Percentiles rank a stretch among this genome's conserved stretches.
phyloP scores from a whole-genome alignment of 352 stramenopile species.

The Pythium guiyangense region DNA sequence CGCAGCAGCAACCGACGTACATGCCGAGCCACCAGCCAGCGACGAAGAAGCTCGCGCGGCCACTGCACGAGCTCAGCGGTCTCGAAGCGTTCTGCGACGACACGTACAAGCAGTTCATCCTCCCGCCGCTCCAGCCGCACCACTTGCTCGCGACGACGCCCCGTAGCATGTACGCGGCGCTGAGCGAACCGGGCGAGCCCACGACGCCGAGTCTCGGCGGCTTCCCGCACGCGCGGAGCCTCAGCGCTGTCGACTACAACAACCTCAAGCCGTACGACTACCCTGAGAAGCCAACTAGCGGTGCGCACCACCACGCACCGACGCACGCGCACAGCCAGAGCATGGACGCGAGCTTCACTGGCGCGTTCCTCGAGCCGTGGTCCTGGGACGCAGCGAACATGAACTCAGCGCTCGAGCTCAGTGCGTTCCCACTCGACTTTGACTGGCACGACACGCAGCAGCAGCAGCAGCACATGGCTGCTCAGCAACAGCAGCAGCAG shows the following conservation, averaged over 20 bases:
- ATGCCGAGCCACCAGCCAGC: conserved; percentile 41
- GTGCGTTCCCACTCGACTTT: conserved; percentile 39
- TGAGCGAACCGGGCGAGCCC: conserved; percentile 12
- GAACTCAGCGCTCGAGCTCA: conserved; percentile 38
- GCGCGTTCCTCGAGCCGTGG: conserved; percentile 61
- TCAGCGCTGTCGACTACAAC: conserved; percentile 8
- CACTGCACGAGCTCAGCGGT: conserved; percentile 21
- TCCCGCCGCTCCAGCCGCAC: conserved; percentile 41
- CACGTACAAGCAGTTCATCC: conserved; percentile 37
- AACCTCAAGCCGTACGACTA: conserved; percentile 36
- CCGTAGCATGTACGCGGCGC: conserved; percentile 8
- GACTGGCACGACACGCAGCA: conserved; percentile 40
- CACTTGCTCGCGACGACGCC: conserved; percentile 32
- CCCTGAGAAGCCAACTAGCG: background rate
- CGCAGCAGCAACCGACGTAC: conserved; percentile 17
- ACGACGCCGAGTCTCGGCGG: conserved; percentile 16
- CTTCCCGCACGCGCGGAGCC: conserved; percentile 25
- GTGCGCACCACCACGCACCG: conserved; percentile 6
- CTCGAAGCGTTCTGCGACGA: conserved; percentile 55
- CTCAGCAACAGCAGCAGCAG: conserved; percentile 9
- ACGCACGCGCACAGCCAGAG: conserved; percentile 8
- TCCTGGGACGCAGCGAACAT: conserved; percentile 44
- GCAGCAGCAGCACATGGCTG: conserved; percentile 8
- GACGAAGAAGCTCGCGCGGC: conserved; percentile 51
- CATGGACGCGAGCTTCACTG: conserved; percentile 29